phyloP scores from a whole-genome alignment of 140 eudicot genomes.

The Erigeron philadelphicus region DNA sequence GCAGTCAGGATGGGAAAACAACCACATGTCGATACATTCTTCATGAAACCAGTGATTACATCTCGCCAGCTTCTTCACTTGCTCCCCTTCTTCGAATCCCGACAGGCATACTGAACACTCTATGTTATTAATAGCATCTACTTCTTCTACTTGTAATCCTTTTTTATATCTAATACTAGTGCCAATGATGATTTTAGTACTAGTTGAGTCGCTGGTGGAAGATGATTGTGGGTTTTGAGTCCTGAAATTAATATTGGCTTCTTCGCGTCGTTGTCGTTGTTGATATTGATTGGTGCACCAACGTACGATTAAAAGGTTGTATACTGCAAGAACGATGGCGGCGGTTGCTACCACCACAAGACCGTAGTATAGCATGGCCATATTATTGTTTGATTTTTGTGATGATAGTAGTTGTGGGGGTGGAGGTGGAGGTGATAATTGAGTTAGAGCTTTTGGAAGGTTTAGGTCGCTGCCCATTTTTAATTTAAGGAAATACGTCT shows the following conservation, averaged over 20 bases:
- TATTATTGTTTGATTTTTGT: conserved; percentile 27
- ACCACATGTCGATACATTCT: conserved; percentile 75
- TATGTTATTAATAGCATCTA: conserved; percentile 22
- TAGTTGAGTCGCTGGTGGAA: not conserved
- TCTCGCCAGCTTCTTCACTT: conserved; percentile 47
- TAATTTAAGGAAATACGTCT: not conserved
- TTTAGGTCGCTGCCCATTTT: conserved; percentile 22
- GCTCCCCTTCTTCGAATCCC: conserved; percentile 64
- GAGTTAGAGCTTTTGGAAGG: conserved; percentile 25
- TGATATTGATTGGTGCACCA: conserved; percentile 40
- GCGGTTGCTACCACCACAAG: conserved; percentile 55
- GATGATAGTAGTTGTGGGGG: conserved; percentile 19
- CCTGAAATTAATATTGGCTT: not conserved
- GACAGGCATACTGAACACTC: conserved; percentile 77
- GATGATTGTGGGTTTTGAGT: not conserved
- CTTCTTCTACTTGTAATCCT: conserved; percentile 29
- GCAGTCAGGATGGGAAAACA: conserved; percentile 62
- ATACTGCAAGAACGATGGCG: conserved; percentile 44
- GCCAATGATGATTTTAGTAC: not conserved
- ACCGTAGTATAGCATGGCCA: conserved; percentile 62
- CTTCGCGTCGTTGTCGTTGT: conserved; percentile 20
- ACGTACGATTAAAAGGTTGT: conserved; percentile 47
- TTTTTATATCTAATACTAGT: conserved; percentile 33
- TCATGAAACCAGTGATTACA: conserved; percentile 75
- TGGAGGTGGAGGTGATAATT: conserved; percentile 24